phyloP scores from a whole-genome alignment of 345 rosid species.

The Eutrema heterophyllum region DNA sequence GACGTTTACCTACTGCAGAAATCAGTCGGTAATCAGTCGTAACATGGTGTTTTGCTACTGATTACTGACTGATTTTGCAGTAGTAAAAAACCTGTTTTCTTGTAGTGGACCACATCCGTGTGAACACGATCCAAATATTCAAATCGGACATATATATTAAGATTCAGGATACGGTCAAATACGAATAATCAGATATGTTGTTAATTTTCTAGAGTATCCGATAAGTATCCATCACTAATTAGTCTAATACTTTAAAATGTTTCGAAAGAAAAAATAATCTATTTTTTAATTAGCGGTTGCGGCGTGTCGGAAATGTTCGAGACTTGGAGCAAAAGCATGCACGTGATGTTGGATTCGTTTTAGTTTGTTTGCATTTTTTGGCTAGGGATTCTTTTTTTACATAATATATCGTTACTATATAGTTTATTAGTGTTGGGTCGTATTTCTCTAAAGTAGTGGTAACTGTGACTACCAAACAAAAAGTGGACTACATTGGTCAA shows the following conservation, averaged over 20 bases:
- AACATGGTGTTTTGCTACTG: no score
- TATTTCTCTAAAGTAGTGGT: not conserved
- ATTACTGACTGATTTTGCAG: no score
- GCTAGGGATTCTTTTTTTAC: conserved; percentile 4
- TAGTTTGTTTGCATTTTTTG: not conserved
- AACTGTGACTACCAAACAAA: not conserved
- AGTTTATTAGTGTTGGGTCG: not conserved
- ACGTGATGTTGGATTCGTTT: conserved; percentile 16
- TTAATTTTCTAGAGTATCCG: not conserved
- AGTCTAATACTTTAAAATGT: not conserved
- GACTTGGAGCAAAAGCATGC: conserved; percentile 18
- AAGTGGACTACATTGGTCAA: not conserved
- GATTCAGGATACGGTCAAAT: not conserved
- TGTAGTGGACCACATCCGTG: no score
- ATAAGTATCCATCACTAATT: not conserved
- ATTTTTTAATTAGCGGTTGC: conserved; percentile 5
- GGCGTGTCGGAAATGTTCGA: conserved; percentile 21
- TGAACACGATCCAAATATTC: not conserved
- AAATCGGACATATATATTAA: not conserved
- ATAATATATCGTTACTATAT: not conserved
- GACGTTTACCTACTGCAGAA: no score
- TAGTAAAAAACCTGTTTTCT: no score
- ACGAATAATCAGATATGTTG: not conserved
- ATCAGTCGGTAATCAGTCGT: no score
- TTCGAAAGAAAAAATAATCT: not conserved